Evolutionary conservation across 2,329 filamentous ascomycete species (phyloP), one percentile per base, ranked within the genome.

Genomic region (Didymellaceae sp.): DNA sequence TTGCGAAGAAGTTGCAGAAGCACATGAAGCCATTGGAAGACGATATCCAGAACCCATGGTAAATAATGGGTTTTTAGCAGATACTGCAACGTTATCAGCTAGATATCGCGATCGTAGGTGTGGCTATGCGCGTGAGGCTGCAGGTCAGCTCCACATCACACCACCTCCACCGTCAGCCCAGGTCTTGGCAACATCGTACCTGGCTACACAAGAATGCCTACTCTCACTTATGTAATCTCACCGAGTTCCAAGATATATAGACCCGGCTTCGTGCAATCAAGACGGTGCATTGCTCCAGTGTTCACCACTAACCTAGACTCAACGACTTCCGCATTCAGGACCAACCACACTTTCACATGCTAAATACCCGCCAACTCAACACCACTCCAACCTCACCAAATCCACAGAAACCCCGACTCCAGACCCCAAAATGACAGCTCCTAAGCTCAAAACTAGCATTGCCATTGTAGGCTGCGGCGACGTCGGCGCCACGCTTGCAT

Each of bases 1-100:
- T 95, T 30, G 88, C 90, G 5, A 77, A 76, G 33, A 75, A 81
- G 68, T 68, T 96, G 75, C 87, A 90, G 73, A 72, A 70, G 52
- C 66, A 70, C 31, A 70, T 68, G 24, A 44, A 70, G 34, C 78
- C 78, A 10, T 42, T 78, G 21, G 77, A 80, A 49, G 78, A 80
- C 52, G 67, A 75, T 6, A 47, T 77, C 11, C 41, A 62, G 35
- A 63, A 64, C 13, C 47, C 47, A 6, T 71, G 66, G 45, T 48
- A 18, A 26, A 6, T n/a, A 4, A 3, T 25, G 6, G 6, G 13
- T 11, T 21, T 17, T 34, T 40, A 16, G 11, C 9, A 25, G 32
- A n/a, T 30, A 14, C 22, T 6, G 31, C 20, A 37, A 31, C 3
- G 17, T 14, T 33, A 24, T 11, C 24, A 14, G 32, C 14, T 21